Conservation (phyloP, 495 filamentous ascomycete species). For the Penicillium simplicissimum region DNA sequence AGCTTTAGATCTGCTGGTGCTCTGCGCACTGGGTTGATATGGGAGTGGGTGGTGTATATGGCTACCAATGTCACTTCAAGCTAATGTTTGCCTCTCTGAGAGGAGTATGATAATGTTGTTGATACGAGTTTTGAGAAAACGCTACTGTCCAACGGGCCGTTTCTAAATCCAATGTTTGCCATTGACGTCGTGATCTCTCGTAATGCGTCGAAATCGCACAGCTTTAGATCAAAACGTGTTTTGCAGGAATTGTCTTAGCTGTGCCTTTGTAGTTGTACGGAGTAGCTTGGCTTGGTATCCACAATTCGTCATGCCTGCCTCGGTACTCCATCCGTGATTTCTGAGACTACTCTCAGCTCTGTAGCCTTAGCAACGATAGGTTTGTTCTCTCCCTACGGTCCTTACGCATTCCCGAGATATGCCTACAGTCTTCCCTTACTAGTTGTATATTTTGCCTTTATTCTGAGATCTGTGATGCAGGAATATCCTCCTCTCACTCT, state of each 20-base stretch:
- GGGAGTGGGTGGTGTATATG: not conserved
- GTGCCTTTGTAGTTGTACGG: not conserved
- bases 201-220: not conserved
- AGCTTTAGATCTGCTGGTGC: not conserved
- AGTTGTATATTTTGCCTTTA: not conserved
- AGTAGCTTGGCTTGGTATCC: too few relatives aligned
- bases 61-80: not conserved
- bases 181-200: not conserved
- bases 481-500: not conserved
- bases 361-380: not conserved
- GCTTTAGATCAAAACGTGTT: not conserved
- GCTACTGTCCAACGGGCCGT: not conserved
- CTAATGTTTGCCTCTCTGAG: not conserved
- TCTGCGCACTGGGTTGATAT: not conserved
- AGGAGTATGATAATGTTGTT: not conserved
- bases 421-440: not conserved
- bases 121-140: not conserved
- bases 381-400: not conserved
- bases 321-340: not conserved
- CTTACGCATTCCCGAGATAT: not conserved
- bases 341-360: not conserved
- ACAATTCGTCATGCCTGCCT: not conserved
- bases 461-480: not conserved
- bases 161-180: not conserved
- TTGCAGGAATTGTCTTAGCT: not conserved